phyloP scores from a whole-genome alignment of 140 eudicot species.

The Cichorium intybus region DNA sequence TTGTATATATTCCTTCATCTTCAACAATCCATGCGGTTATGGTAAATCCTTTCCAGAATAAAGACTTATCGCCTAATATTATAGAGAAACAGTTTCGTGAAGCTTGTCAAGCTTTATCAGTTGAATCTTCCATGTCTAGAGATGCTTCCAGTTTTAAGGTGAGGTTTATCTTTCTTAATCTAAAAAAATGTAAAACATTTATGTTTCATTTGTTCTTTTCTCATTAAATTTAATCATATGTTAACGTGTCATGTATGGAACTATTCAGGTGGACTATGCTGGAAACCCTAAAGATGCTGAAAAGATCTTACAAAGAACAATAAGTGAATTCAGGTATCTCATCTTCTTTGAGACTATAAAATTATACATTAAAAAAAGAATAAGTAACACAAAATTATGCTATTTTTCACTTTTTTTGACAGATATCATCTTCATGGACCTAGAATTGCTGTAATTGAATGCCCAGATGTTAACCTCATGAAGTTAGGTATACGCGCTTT shows the following conservation, averaged over 20 bases:
- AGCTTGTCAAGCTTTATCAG: slow-evolving; percentile 65
- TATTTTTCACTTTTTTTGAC: slow-evolving; percentile 24
- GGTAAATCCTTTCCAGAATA: too few species aligned
- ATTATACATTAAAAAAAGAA: not conserved
- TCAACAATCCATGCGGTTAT: too few species aligned
- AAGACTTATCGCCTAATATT: too few species aligned
- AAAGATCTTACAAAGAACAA: too few species aligned
- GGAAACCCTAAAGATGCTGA: too few species aligned
- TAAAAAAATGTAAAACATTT: not conserved
- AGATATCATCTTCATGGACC: slow-evolving; percentile 75
- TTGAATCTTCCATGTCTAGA: slow-evolving; percentile 48
- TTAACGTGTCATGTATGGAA: slow-evolving; percentile 65
- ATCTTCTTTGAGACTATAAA: not conserved
- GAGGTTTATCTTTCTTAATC: slow-evolving; percentile 6
- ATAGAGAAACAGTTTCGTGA: too few species aligned
- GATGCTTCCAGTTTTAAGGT: slow-evolving; percentile 71
- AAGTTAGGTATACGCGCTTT: slow-evolving; percentile 62
- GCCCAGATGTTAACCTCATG: slow-evolving; percentile 61
- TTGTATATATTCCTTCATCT: too few species aligned
- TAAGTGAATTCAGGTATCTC: slow-evolving; percentile 69
- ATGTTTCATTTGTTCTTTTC: too few species aligned
- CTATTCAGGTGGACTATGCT: too few species aligned
- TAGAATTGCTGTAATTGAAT: slow-evolving; percentile 75
- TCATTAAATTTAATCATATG: too few species aligned
- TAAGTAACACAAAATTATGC: too few species aligned